phyloP scores from a whole-genome alignment of 208 protist species.

The Crithidia bombi region DNA sequence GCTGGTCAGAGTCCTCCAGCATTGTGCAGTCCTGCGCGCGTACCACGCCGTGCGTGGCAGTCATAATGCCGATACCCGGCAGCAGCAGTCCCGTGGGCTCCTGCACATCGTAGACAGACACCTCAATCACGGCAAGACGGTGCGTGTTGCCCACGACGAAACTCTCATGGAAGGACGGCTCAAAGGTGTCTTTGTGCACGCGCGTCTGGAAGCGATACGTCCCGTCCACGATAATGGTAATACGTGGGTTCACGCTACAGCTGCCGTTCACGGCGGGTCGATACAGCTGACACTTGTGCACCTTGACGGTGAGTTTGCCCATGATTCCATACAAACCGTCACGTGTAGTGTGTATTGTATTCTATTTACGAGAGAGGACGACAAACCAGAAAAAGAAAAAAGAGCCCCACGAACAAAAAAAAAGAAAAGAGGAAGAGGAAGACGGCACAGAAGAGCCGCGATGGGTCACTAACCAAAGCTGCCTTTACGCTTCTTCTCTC shows the following conservation, averaged over 20 bases:
- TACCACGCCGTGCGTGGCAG: constrained; percentile 26
- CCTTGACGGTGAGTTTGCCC: constrained; percentile 66
- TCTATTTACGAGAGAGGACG: no score
- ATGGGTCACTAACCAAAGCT: no score
- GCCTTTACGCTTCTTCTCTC: neutral
- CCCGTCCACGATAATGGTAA: constrained; percentile 67
- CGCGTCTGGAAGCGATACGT: constrained; percentile 74
- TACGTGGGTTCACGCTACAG: constrained; percentile 47
- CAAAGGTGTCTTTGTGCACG: constrained; percentile 45
- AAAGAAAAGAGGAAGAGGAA: no score
- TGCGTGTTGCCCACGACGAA: constrained; percentile 86
- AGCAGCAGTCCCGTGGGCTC: constrained; percentile 39
- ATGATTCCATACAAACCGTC: constrained; percentile 38
- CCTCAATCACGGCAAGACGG: constrained; percentile 71
- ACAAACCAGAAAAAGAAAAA: neutral
- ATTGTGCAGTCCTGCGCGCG: constrained; percentile 9
- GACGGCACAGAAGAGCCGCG: no score
- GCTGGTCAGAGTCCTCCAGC: constrained; percentile 15
- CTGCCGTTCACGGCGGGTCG: constrained; percentile 35
- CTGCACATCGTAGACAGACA: constrained; percentile 60
- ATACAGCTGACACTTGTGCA: constrained; percentile 56
- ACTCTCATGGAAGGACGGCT: constrained; percentile 56
- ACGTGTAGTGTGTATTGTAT: neutral
- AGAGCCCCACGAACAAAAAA: constrained; percentile 1
- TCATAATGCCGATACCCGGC: constrained; percentile 31